Percentiles rank a stretch among this genome's conserved stretches.
These are phyloP conservation scores for Batkoa obscura DNA, from an alignment of 371 early-diverging fungal species.

Conservation along the genomic window DNA sequence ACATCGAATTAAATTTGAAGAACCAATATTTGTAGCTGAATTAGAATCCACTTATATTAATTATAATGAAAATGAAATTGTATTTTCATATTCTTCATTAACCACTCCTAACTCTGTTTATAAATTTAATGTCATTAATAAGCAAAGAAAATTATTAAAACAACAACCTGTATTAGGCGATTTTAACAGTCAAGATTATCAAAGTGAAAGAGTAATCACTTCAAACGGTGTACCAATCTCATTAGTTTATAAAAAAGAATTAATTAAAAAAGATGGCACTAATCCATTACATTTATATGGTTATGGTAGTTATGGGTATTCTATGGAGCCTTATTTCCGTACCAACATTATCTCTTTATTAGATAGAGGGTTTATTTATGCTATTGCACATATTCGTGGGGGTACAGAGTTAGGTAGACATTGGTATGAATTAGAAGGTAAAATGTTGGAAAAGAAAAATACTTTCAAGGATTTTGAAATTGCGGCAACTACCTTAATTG, in stretches of 20 bases:
- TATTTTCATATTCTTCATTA: conserved; percentile 28
- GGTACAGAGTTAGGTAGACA: conserved; percentile 34
- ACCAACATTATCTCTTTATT: neutral
- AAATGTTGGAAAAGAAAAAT: conserved; percentile 30
- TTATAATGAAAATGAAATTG: conserved; percentile 15
- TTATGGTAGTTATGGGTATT: conserved; percentile 6
- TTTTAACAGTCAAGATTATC: neutral
- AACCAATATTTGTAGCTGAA: conserved; percentile 27
- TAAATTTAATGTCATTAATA: conserved; percentile 28
- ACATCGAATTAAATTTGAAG: conserved; percentile 26
- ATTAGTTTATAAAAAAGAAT: neutral
- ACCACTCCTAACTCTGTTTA: conserved; percentile 30
- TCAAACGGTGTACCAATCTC: neutral
- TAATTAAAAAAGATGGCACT: conserved; percentile 3
- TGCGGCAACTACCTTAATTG: conserved; percentile 25
- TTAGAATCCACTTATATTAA: conserved; percentile 23
- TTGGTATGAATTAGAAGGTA: conserved; percentile 34
- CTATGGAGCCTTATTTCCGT: conserved; percentile 4
- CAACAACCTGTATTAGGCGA: conserved; percentile 17
- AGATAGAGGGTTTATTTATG: conserved; percentile 33
- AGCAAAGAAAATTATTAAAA: conserved; percentile 21
- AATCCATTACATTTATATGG: conserved; percentile 6
- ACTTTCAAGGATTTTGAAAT: conserved; percentile 32
- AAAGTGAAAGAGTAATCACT: neutral
- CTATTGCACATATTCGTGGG: conserved; percentile 37